Evolutionary conservation across 1,284 basidiomycete genomes (phyloP).

Genomic region (Ceratorhiza oryzae-sativae): DNA sequence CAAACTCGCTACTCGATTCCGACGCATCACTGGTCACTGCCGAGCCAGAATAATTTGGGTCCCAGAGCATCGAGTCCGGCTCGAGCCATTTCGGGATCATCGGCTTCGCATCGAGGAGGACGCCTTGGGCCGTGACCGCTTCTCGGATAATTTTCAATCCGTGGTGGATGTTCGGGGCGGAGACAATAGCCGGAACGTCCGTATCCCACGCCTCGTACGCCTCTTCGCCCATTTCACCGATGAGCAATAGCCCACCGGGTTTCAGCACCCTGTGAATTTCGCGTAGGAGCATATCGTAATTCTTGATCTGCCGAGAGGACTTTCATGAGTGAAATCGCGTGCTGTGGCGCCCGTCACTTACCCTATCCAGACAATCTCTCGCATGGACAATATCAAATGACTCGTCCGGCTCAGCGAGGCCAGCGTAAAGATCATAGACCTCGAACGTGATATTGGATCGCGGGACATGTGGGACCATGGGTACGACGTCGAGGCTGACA

Average conservation of each 20-base stretch:
- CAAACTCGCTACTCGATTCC: background rate
- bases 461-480: conserved; percentile 18
- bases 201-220: conserved; percentile 20
- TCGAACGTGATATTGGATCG: conserved; percentile 26
- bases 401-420: conserved; percentile 26
- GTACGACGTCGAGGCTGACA: conserved; percentile 18
- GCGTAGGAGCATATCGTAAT: conserved; percentile 28
- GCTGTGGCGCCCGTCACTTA: background rate
- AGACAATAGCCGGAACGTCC: background rate
- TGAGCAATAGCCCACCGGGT: conserved; percentile 15
- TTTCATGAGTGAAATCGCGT: background rate
- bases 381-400: conserved; percentile 31
- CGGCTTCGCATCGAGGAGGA: background rate
- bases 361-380: conserved; percentile 10
- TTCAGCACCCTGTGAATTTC: conserved; percentile 25
- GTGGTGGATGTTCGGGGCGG: background rate
- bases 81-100: conserved; percentile 9
- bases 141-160: background rate
- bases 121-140: conserved; percentile 11
- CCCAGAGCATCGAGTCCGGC: background rate
- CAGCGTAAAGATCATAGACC: conserved; percentile 29
- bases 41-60: background rate
- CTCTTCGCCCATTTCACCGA: conserved; percentile 7
- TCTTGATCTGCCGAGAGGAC: conserved; percentile 15
- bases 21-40: background rate